Base-by-base conservation (phyloP, 2,329 filamentous ascomycete genomes). In the Xylaria sp. region DNA sequence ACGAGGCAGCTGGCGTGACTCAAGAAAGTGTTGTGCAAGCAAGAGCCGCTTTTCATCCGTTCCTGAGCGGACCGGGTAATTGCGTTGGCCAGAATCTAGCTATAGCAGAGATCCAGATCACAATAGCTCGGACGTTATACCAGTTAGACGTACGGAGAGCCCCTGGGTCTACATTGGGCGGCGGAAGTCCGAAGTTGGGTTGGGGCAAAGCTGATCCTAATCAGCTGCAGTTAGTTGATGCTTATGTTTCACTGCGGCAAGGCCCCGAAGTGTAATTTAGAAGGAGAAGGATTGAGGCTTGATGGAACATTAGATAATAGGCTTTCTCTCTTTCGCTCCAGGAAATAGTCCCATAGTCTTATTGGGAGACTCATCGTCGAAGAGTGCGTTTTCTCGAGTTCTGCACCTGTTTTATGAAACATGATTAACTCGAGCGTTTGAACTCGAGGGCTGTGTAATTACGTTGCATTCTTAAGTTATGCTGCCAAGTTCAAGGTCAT, bases 201-300 rank as follows among this genome's bases (percentile, higher is more conserved):
- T 70, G 66, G 67, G 69, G 66, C 0, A 46, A 38, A 2, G 47
- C 33, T 5, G 67, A 71, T 28, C 43, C 7, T 6, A 61, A 58
- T 2, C 70, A 70, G 57, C 55, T 69, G 9, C 67, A 68, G n/a
- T n/a, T 73, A 9, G 37, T 59, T 1, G 72, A 73, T 42, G 67
- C 64, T 2, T 73, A 69, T 51, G 57, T 72, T n/a, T 65, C 69
- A 7, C 51, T 71, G 9, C 53, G 63, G 1, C 23, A 61, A 9
- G 71, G 71, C 5, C 71, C 71, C 0, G 67, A 69, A 17, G 62
- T 73, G 7, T 71, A 73, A 28, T 72, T 70, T 8, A 64, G 65
- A 45, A 68, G 57, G 54, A 69, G 69, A 31, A 35, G 12, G 7
- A 2, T 50, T 4, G 28, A 6, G 3, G 28, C 9, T 12, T 35